Percentiles rank a stretch among this genome's conserved stretches.
Conservation (phyloP, 371 early-diverging fungal genomes). For the Dinochytrium kinnereticum region DNA sequence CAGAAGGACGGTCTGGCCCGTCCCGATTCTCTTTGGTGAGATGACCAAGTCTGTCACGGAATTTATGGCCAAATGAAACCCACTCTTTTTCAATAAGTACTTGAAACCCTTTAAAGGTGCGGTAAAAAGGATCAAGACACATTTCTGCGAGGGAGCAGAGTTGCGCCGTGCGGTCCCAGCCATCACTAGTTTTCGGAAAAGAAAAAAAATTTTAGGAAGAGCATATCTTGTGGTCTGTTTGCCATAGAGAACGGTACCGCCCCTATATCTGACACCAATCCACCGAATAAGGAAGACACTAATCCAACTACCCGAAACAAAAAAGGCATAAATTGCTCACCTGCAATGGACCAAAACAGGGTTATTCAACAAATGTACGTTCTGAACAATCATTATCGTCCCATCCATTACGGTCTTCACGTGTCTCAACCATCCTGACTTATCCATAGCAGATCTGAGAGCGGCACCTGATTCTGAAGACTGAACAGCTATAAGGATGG, state of each 20-base stretch:
- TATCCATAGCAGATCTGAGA: conserved; percentile 40
- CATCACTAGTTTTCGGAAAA: conserved; percentile 65
- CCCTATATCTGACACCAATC: neutral
- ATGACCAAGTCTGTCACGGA: conserved; percentile 90
- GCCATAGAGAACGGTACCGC: too few species aligned
- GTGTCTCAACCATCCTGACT: conserved; percentile 89
- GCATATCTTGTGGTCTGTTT: too few species aligned
- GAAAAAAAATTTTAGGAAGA: neutral
- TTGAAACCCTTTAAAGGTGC: conserved; percentile 89
- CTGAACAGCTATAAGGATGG: conserved; percentile 32
- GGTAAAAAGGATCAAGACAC: conserved; percentile 93
- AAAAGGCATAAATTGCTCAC: conserved; percentile 23
- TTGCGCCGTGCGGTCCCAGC: conserved; percentile 98
- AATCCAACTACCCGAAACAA: neutral
- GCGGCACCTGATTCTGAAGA: conserved; percentile 41
- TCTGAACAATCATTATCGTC: conserved; percentile 78
- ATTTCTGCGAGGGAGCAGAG: conserved; percentile 85
- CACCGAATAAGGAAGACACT: neutral
- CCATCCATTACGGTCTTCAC: conserved; percentile 83
- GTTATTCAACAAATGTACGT: conserved; percentile 71
- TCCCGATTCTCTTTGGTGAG: conserved; percentile 61
- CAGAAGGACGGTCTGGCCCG: conserved; percentile 28
- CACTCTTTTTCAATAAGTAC: conserved; percentile 95
- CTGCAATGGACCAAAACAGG: conserved; percentile 97
- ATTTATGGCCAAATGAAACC: conserved; percentile 96